Base-by-base conservation (phyloP, 2,329 filamentous ascomycete genomes). In the Amauroascus verrucosus region DNA sequence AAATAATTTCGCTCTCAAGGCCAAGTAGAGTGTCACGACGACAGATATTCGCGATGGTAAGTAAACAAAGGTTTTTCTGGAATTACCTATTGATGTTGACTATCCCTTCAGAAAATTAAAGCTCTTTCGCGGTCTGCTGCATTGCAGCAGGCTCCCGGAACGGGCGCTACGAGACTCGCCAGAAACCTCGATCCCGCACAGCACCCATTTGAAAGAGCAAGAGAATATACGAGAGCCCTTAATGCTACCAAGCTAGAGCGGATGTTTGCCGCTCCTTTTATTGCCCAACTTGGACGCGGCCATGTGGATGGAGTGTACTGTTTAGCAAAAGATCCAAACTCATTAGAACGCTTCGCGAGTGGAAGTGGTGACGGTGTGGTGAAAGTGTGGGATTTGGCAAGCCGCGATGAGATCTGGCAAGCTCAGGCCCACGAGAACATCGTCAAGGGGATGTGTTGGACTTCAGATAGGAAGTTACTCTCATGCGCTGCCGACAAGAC, bases 171-270 rank as follows among this genome's bases (percentile, higher is more conserved):
- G 56, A 71, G 69, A 59, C 69, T 75, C 60, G 70, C 70, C 68
- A 67, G 71, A 60, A 73, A 76, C 65, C 77, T 94, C 63, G 87
- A 95, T 72, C 86, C 90, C 26, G 83, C 86, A 40, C 79, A 91
- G 56, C 89, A 95, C 71, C 90, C 88, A 1, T 95, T 96, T 70
- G 89, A 95, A 71, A 79, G 88, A 64, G 90, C 90, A 45, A 77
- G 89, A 69, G 90, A 95, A 73, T 91, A 89, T 66, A 88, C 83
- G 13, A 74, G 83, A 61, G 84, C 84, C 9, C 74, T 87, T 57
- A 86, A 88, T 80, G 90, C 90, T 24, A 88, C 89, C 55, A 96
- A 96, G 70, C 74, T 96, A 57, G 88, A 95, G 72, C 85, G 90
- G 62, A 91, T 96, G 85, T 95, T 95, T 69, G 84, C 84, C 28